Evolutionary conservation across 2,329 filamentous ascomycete genomes (phyloP).

Genomic region (Stachybotrys chlorohalonatus): DNA sequence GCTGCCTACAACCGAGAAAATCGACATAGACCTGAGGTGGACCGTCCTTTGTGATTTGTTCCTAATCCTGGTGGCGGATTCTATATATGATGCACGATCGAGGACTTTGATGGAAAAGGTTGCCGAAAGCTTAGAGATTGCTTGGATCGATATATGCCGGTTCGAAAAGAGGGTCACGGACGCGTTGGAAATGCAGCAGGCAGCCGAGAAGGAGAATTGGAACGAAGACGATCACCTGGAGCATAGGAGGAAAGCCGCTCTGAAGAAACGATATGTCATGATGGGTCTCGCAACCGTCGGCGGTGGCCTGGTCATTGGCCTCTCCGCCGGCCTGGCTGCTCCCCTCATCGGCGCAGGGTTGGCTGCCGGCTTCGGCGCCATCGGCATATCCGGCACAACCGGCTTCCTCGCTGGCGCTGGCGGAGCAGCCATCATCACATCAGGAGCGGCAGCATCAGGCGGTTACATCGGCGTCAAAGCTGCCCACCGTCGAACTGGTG

Average conservation of each 20-base stretch:
- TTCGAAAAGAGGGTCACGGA: slow-evolving; percentile 98
- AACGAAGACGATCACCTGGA: slow-evolving; percentile 95
- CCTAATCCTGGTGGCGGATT: slow-evolving; percentile 91
- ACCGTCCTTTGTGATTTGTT: slow-evolving; percentile 95
- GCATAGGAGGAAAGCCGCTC: slow-evolving; percentile 66
- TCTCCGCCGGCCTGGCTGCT: slow-evolving; percentile 85
- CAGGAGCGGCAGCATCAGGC: slow-evolving; percentile 76
- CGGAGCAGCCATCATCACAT: slow-evolving; percentile 89
- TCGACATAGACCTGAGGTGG: slow-evolving; percentile 95
- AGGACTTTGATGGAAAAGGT: slow-evolving; percentile 76
- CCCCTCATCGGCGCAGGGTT: slow-evolving; percentile 91
- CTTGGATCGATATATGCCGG: slow-evolving; percentile 87
- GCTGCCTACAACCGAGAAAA: slow-evolving; percentile 68
- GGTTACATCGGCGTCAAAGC: slow-evolving; percentile 79
- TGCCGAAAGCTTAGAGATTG: slow-evolving; percentile 68
- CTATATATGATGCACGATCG: slow-evolving; percentile 83
- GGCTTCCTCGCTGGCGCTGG: slow-evolving; percentile 86
- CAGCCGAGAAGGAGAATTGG: slow-evolving; percentile 92
- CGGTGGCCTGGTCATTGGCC: slow-evolving; percentile 86
- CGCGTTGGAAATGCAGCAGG: slow-evolving; percentile 94
- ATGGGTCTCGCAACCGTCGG: slow-evolving; percentile 97
- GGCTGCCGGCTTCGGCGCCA: slow-evolving; percentile 89
- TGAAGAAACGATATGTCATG: slow-evolving; percentile 79
- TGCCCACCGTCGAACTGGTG: slow-evolving; percentile 77
- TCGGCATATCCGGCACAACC: slow-evolving; percentile 82